Base-by-base conservation (phyloP, 768 basidiomycete genomes). In the Cubamyces lactineus region DNA sequence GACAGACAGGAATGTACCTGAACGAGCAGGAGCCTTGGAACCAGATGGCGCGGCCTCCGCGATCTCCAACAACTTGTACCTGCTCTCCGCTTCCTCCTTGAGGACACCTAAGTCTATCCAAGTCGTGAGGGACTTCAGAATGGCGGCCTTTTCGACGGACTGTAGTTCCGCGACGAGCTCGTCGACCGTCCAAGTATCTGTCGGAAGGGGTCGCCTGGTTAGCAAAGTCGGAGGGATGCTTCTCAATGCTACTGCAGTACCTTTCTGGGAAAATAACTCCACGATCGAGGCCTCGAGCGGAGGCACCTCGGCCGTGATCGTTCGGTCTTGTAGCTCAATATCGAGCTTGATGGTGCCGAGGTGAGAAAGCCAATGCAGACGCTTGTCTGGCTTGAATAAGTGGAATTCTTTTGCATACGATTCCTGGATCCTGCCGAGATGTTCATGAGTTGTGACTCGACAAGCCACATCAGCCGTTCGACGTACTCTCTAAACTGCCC, bases 361-460 rank as follows among this genome's bases (percentile, higher is more conserved):
- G 70, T 96, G 90, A 11, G 94, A 89, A 6, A 98, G 73, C 90
- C 94, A 98, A 49, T 86, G 84, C 38, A 99, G 82, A 62, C 82
- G 84, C 78, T 98, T 98, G 75, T 97, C 94, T 0, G 94, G 94
- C 70, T 97, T 97, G 77, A 94, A 91, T 13, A 80, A 78, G n/a
- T 79, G 78, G 71, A 90, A 98, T 66, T 89, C 86, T 48, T 83
- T 80, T 2, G 89, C 84, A 68, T 98, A 98, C 17, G 81, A 75
- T 47, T 87, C 82, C 75, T 93, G 91, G 4, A 90, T 75, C 53
- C 92, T 94, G 66, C 13, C 26, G 7, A 41, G 6, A 15, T 2
- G 13, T 0, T 12, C 11, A n/a, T 15, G 19, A 34, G n/a, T 46
- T 13, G 43, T 19, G 34, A 40, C 7, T 30, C 13, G 24, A 26